Evolutionary conservation across 352 stramenopile species (phyloP), one percentile per base, ranked within the genome.

Genomic region (Phytopythium delawarense): DNA sequence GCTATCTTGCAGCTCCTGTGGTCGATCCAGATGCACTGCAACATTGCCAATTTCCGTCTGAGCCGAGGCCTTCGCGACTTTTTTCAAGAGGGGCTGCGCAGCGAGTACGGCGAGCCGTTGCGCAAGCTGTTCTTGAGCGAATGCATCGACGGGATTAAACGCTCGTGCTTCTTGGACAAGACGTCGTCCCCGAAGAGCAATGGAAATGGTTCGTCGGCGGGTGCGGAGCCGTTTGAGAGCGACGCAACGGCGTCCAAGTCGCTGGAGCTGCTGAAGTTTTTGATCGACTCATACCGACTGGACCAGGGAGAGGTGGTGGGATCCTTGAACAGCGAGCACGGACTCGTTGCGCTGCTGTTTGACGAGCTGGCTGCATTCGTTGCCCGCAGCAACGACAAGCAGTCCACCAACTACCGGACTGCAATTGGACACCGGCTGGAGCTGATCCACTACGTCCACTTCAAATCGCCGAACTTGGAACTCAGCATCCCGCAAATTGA

Each of bases 331-430:
- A 75, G 69, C 18, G 81, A 92, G 40, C 82, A 94, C 37, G 68
- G 77, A 7, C 69, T 96, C 20, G 85, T 92, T 18, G 64, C 76
- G 28, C 70, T 96, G 49, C 64, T 96, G 1, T 96, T 96, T 62
- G 86, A 94, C 51, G 87, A 96, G 40, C 70, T 96, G 16, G 83
- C 84, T 16, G 85, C 85, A 18, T 94, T 94, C 76, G 85, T 92
- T 2, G 65, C 69, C 25, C 72, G 84, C 9, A 81, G 71, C 52
- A 70, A 63, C 12, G 71, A 87, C 37, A 89, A 89, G 30, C 71
- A 77, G 15, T 70, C 71, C 1, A 54, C 64, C 18, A 79, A 54
- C 32, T 91, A 96, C 64, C 74, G 75, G n/a, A 89, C 78, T 4
- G 84, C 79, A 1, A 89, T 96, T 34, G 83, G 86, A 0, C 84